A percentile compares a stretch with the other conserved stretches of the same genome.
Evolutionary conservation across 2,329 filamentous ascomycete species (phyloP).

Genomic region (Colletotrichum shisoi): DNA sequence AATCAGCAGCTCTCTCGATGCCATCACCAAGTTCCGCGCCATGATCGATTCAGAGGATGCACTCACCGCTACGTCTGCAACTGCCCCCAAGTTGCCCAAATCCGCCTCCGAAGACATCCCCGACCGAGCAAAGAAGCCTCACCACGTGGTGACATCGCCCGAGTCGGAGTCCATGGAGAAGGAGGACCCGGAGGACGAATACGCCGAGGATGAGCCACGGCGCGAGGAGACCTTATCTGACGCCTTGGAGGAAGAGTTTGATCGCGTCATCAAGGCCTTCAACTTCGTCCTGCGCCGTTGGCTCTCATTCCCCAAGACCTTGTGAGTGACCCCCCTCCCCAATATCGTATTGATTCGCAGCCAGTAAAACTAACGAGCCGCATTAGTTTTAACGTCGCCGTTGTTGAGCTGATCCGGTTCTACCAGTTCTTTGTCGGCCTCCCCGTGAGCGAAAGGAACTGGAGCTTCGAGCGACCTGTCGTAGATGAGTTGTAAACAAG

Average conservation of each 20-base stretch:
- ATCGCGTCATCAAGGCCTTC: conserved; percentile 67
- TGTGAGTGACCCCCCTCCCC: conserved; percentile 65
- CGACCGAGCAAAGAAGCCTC: conserved; percentile 56
- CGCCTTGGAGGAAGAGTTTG: conserved; percentile 69
- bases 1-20: conserved; percentile 79
- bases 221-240: conserved; percentile 59
- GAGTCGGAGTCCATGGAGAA: conserved; percentile 45
- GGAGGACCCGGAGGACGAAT: conserved; percentile 47
- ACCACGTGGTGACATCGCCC: conserved; percentile 49
- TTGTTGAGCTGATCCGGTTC: conserved; percentile 56
- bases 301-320: conserved; percentile 69
- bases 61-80: conserved; percentile 41
- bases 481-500: conserved; percentile 58
- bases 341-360: background rate
- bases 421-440: conserved; percentile 63
- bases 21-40: conserved; percentile 74
- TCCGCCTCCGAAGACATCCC: conserved; percentile 40
- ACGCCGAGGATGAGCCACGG: conserved; percentile 46
- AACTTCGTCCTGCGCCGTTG: conserved; percentile 75
- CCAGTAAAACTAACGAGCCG: conserved; percentile 43
- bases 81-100: conserved; percentile 41
- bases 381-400: conserved; percentile 51
- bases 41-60: conserved; percentile 57
- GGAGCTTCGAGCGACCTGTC: conserved; percentile 56
- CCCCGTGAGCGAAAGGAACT: conserved; percentile 59